These are phyloP conservation scores for Trichoderma koningiopsis DNA, from an alignment of 2,329 filamentous ascomycete genomes.

Conservation along the genomic window DNA sequence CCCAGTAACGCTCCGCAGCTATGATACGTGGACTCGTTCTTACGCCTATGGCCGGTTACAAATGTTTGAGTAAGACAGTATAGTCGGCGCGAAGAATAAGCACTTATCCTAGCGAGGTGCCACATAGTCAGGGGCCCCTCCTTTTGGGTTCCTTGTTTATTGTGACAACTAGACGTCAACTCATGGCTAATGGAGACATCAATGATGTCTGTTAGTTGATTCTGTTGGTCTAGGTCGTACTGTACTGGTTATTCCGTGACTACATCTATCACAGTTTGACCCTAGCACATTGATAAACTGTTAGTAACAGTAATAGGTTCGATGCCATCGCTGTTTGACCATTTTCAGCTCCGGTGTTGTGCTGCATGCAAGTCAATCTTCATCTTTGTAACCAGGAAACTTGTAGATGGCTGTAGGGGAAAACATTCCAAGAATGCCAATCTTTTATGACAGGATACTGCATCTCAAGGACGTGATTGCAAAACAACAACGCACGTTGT, in stretches of 20 bases:
- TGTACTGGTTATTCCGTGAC: too few relatives aligned
- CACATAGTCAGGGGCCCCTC: not conserved
- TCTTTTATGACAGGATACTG: too few relatives aligned
- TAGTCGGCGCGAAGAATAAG: not conserved
- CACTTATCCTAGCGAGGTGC: not conserved
- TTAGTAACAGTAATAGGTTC: too few relatives aligned
- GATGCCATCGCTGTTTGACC: not conserved
- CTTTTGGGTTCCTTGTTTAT: not conserved
- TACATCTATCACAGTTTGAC: not conserved
- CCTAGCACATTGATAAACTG: not conserved
- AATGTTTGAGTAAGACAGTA: conserved; percentile 1
- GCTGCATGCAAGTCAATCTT: too few relatives aligned
- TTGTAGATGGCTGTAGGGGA: not conserved
- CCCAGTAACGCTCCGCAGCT: not conserved
- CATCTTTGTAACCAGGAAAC: not conserved
- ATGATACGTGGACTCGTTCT: not conserved
- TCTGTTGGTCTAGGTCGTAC: not conserved
- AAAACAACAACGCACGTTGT: not conserved
- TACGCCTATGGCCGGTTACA: not conserved
- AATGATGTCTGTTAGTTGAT: not conserved
- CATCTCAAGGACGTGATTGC: not conserved
- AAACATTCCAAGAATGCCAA: not conserved
- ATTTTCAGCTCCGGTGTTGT: not conserved
- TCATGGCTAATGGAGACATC: not conserved
- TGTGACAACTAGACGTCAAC: not conserved